Conservation (phyloP, 345 rosid genomes). For the Limnanthes douglasii region DNA sequence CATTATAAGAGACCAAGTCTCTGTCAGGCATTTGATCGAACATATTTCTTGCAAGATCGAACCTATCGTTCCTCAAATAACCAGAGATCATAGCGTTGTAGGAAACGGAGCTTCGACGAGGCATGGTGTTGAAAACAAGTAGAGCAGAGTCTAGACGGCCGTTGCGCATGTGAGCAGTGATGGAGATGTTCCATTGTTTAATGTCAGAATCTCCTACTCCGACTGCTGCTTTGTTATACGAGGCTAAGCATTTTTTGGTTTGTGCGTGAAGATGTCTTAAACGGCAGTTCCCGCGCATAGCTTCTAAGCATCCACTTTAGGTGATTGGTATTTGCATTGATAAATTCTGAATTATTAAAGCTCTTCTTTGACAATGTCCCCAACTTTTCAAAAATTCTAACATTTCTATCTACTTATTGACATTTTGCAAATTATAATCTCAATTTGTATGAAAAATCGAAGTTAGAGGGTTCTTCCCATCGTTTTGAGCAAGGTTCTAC, state of each 20-base stretch:
- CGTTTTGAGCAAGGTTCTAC: no score
- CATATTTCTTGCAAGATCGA: constrained; percentile 23
- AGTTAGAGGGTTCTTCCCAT: no score
- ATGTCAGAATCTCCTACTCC: constrained; percentile 23
- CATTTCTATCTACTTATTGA: no score
- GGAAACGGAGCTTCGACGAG: constrained; percentile 36
- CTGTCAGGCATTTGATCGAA: constrained; percentile 34
- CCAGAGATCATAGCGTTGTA: constrained; percentile 49
- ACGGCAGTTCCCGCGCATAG: constrained; percentile 23
- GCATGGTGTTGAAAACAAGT: constrained; percentile 33
- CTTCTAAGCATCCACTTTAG: no score
- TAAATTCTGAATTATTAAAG: no score
- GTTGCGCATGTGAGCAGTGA: constrained; percentile 41
- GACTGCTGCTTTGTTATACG: constrained; percentile 3
- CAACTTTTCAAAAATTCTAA: no score
- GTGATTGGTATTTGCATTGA: no score
- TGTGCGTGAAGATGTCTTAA: constrained; percentile 7
- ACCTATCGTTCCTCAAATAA: constrained; percentile 18
- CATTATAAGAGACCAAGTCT: constrained; percentile 38
- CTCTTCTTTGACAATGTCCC: no score
- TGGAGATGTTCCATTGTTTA: constrained; percentile 30
- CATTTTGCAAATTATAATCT: no score
- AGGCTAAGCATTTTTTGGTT: no score
- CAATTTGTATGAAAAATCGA: no score
- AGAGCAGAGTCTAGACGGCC: constrained; percentile 27